Evolutionary conservation across 371 early-diverging fungal genomes (phyloP).

Genomic region (Apophysomyces ossiformis): DNA sequence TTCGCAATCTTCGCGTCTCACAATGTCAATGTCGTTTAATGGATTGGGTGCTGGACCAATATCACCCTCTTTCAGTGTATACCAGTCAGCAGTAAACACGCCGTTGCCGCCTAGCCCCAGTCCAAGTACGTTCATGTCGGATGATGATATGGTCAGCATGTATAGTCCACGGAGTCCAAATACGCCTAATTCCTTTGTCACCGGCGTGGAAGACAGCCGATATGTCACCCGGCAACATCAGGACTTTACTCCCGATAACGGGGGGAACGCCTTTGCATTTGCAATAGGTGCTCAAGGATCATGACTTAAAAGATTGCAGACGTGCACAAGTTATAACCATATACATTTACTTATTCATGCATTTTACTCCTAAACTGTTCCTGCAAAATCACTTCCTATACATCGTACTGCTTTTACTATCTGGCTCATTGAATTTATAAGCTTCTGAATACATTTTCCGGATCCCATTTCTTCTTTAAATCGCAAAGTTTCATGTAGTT

Average conservation of each 20-base stretch:
- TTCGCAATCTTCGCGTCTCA: conserved; percentile 5
- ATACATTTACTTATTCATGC: background rate
- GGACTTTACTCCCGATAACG: background rate
- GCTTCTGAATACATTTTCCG: conserved; percentile 20
- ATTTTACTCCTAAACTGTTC: background rate
- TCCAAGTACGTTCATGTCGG: conserved; percentile 26
- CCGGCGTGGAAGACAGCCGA: conserved; percentile 7
- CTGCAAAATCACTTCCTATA: background rate
- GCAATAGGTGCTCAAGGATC: conserved; percentile 7
- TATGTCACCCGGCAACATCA: conserved; percentile 16
- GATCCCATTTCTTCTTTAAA: conserved; percentile 38
- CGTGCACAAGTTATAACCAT: background rate
- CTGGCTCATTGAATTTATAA: background rate
- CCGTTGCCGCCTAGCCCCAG: conserved; percentile 30
- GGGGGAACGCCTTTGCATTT: background rate
- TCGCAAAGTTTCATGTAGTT: conserved; percentile 28
- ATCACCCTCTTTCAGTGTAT: conserved; percentile 4
- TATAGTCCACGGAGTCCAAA: conserved; percentile 30
- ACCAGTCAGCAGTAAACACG: conserved; percentile 19
- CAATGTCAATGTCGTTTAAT: background rate
- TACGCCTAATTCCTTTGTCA: conserved; percentile 16
- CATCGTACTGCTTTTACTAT: background rate
- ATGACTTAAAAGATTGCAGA: background rate
- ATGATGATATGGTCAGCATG: conserved; percentile 24
- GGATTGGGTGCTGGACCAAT: conserved; percentile 3